Conservation (phyloP, 345 rosid genomes). For the Corchorus olitorius region DNA sequence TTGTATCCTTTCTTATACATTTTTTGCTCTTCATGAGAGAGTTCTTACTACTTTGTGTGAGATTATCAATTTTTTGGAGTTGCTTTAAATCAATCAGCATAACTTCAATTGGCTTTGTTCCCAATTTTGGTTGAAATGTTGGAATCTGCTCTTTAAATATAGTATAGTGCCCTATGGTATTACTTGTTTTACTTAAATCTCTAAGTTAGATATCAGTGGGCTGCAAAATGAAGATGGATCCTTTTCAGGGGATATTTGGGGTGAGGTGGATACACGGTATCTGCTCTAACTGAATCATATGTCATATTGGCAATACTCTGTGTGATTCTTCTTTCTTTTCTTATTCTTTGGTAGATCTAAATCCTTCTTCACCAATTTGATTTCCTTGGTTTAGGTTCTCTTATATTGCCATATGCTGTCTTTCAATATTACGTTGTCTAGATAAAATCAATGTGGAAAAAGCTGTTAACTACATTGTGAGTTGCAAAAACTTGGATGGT, state of each 20-base stretch:
- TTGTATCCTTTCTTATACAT: conserved; percentile 67
- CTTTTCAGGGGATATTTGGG: conserved; percentile 93
- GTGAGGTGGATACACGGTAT: conserved; percentile 91
- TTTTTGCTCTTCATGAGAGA: background rate
- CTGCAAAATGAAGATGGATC: conserved; percentile 96
- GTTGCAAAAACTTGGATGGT: conserved; percentile 93
- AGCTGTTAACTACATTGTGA: conserved; percentile 75
- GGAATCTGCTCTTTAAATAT: background rate
- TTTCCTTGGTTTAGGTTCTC: conserved; percentile 60
- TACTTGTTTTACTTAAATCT: conserved; percentile 35
- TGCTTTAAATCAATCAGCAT: background rate
- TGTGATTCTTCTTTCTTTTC: background rate
- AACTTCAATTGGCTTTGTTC: background rate
- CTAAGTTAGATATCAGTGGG: conserved; percentile 59
- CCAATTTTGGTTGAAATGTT: background rate
- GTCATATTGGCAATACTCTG: background rate
- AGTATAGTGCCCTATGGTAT: background rate
- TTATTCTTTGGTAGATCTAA: background rate
- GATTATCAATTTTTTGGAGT: background rate
- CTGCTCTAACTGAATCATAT: conserved; percentile 16
- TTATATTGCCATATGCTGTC: conserved; percentile 82
- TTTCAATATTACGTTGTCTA: conserved; percentile 59
- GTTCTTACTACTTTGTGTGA: background rate
- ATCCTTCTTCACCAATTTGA: conserved; percentile 15
- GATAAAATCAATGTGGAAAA: conserved; percentile 73